Evolutionary conservation across 139 green algal species (phyloP).

Genomic region (Eudorina sp.): DNA sequence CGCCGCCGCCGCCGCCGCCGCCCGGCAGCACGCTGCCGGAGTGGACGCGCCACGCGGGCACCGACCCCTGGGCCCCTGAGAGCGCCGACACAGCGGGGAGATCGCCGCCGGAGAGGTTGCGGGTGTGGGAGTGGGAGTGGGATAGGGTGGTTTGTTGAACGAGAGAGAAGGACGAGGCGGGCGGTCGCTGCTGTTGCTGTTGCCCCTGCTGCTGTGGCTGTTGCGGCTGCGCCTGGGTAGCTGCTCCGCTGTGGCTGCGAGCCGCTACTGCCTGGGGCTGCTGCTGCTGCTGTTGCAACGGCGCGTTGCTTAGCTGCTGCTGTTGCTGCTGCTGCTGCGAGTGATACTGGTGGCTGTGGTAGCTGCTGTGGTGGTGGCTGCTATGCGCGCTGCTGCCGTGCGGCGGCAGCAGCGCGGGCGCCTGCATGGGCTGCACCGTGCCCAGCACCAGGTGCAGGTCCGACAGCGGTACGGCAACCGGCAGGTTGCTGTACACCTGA

Average conservation of each 20-base stretch:
- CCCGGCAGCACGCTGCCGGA: not conserved
- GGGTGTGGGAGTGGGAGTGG: not conserved
- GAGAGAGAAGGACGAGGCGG: not conserved
- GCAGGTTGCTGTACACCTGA: slow-evolving; percentile 42
- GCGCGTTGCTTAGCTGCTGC: not conserved
- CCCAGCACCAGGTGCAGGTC: slow-evolving; percentile 44
- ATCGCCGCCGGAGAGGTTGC: slow-evolving; percentile 23
- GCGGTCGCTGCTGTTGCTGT: not conserved
- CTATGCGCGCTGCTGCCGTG: not conserved
- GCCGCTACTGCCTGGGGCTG: not conserved
- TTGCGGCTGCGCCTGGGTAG: not conserved
- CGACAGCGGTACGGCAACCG: not conserved
- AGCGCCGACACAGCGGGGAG: not conserved
- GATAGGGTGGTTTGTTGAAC: no score
- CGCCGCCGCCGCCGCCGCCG: slow-evolving; percentile 13
- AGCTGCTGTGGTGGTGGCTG: not conserved
- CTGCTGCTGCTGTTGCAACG: not conserved
- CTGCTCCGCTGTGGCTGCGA: not conserved
- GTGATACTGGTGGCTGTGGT: not conserved
- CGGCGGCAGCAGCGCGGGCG: not conserved
- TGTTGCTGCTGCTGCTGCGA: not conserved
- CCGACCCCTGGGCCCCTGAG: no score
- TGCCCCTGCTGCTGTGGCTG: not conserved
- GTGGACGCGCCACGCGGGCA: not conserved
- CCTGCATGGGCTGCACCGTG: not conserved